A percentile compares a stretch with the other conserved stretches of the same genome.
phyloP scores from a whole-genome alignment of 1,284 basidiomycete species.

The Trichosporon asahii region DNA sequence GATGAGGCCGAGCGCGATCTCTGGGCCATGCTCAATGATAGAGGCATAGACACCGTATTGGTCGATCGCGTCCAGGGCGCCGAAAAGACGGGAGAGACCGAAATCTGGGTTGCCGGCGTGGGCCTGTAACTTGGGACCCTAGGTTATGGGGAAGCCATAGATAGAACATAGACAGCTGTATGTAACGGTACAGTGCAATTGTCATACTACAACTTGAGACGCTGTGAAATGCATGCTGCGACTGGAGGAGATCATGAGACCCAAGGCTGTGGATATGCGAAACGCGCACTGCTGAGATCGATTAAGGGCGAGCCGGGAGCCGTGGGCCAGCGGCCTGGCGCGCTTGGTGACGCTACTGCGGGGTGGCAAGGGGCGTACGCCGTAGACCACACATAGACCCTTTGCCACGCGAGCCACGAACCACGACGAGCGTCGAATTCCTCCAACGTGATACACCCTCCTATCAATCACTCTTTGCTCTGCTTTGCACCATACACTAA shows the following conservation, averaged over 20 bases:
- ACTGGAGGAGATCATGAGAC: neutral
- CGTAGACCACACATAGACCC: neutral
- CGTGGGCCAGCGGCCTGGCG: too few relatives aligned
- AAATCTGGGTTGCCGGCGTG: conserved; percentile 62
- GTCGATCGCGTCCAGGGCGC: conserved; percentile 62
- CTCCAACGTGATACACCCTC: neutral
- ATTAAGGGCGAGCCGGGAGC: neutral
- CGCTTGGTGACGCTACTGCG: neutral
- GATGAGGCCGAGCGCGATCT: conserved; percentile 67
- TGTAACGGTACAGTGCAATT: too few relatives aligned
- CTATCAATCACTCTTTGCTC: neutral
- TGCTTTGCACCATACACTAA: neutral
- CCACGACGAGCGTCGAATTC: neutral
- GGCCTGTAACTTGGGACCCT: neutral
- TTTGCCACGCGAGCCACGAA: neutral
- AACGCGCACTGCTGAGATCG: neutral
- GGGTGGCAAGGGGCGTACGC: neutral
- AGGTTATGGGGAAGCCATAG: too few relatives aligned
- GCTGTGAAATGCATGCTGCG: neutral
- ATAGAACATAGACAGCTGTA: too few relatives aligned
- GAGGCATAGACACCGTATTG: conserved; percentile 40
- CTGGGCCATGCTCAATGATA: conserved; percentile 61
- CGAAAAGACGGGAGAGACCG: conserved; percentile 55
- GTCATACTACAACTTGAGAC: neutral
- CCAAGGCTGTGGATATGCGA: neutral